Percentiles rank a stretch among this genome's conserved stretches.
These are phyloP conservation scores for Suhomyces yuchorum DNA, from an alignment of 1,139 yeast species.

Conservation along the genomic window DNA sequence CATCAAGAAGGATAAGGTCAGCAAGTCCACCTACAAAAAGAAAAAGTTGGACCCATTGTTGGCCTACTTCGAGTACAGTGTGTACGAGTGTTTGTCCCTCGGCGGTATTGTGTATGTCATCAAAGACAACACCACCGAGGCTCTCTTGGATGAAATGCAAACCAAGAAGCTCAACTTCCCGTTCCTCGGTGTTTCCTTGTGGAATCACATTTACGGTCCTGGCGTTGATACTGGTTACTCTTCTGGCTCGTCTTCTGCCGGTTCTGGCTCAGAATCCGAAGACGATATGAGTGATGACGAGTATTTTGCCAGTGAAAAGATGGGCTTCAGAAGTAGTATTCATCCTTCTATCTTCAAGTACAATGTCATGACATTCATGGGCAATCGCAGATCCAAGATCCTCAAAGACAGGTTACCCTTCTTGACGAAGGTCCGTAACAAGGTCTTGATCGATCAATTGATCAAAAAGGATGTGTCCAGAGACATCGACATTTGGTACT, in stretches of 20 bases:
- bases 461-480: conserved; percentile 16
- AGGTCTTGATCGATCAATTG: conserved; percentile 22
- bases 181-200: conserved; percentile 42
- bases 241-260: conserved; percentile 8
- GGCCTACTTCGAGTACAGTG: conserved; percentile 41
- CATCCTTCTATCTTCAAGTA: conserved; percentile 37
- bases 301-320: conserved; percentile 20
- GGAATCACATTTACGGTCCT: conserved; percentile 36
- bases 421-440: conserved; percentile 35
- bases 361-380: conserved; percentile 36
- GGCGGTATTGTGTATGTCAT: conserved; percentile 38
- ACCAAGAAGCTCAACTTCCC: conserved; percentile 24
- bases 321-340: conserved; percentile 24
- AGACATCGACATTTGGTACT: conserved; percentile 36
- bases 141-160: conserved; percentile 31
- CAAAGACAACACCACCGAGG: conserved; percentile 33
- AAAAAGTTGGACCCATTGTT: conserved; percentile 39
- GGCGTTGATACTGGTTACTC: conserved; percentile 26
- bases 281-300: conserved; percentile 20
- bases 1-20: conserved; percentile 23
- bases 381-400: conserved; percentile 39
- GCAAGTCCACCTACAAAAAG: conserved; percentile 22
- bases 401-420: conserved; percentile 39
- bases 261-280: conserved; percentile 17
- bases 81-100: conserved; percentile 36